Evolutionary conservation across 768 basidiomycete species (phyloP).

Genomic region (Pisolithus microcarpus): DNA sequence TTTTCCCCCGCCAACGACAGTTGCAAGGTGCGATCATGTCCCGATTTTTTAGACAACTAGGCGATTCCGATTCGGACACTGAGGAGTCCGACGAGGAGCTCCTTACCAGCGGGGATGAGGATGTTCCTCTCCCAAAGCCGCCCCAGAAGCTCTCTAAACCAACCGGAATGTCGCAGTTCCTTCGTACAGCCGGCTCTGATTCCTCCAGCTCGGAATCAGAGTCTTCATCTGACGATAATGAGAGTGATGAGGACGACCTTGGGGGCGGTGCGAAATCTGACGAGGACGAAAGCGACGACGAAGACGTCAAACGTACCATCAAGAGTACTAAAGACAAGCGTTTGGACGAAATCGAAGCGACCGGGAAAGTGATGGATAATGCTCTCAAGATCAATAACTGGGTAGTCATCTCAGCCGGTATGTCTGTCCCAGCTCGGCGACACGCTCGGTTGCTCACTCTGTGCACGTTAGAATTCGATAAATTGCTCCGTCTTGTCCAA

Average conservation of each 20-base stretch:
- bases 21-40: constrained; percentile 46
- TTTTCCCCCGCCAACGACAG: neutral
- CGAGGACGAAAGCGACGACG: constrained; percentile 52
- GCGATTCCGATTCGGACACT: constrained; percentile 72
- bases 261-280: neutral
- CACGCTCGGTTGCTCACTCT: constrained; percentile 5
- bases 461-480: constrained; percentile 79
- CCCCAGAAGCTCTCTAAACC: constrained; percentile 32
- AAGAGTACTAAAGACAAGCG: constrained; percentile 87
- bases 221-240: constrained; percentile 47
- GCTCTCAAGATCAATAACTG: constrained; percentile 96
- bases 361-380: constrained; percentile 88
- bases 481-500: constrained; percentile 83
- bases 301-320: constrained; percentile 62
- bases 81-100: constrained; percentile 70
- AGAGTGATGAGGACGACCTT: constrained; percentile 30
- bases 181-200: constrained; percentile 57
- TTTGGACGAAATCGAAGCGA: constrained; percentile 90
- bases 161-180: constrained; percentile 64
- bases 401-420: constrained; percentile 85
- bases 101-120: constrained; percentile 68
- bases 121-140: constrained; percentile 41
- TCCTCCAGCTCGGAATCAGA: constrained; percentile 52
- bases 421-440: constrained; percentile 14
- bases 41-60: constrained; percentile 82